These are phyloP conservation scores for Exobasidium rhododendri DNA, from an alignment of 1,284 basidiomycete species.

Conservation along the genomic window DNA sequence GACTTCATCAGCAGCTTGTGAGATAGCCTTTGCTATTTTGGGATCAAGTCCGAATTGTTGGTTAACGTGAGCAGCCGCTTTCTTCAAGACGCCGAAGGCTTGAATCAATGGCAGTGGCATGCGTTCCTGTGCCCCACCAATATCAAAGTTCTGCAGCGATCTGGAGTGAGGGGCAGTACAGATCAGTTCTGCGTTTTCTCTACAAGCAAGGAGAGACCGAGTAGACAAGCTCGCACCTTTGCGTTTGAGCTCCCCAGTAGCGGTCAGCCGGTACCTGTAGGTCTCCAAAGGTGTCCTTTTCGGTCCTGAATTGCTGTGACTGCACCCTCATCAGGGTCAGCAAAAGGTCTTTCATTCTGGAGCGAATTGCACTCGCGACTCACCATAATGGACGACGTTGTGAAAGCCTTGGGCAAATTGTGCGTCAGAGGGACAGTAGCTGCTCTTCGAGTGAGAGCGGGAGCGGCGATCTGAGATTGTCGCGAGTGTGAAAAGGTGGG, in stretches of 20 bases:
- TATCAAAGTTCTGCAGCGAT: conserved; percentile 90
- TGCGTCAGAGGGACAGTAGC: background rate
- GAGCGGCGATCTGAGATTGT: background rate
- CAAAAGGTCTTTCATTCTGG: too few relatives aligned
- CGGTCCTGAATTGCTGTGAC: conserved; percentile 9
- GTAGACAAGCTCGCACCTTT: conserved; percentile 67
- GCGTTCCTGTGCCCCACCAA: conserved; percentile 87
- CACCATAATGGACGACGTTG: background rate
- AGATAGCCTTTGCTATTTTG: conserved; percentile 83
- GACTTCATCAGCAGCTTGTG: conserved; percentile 92
- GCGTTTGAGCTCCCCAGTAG: conserved; percentile 99
- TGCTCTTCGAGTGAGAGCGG: background rate
- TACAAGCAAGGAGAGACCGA: too few relatives aligned
- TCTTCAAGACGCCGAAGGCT: conserved; percentile 96
- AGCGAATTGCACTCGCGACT: too few relatives aligned
- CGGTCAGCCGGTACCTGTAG: conserved; percentile 88
- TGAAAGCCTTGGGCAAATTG: background rate
- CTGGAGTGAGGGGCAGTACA: conserved; percentile 62
- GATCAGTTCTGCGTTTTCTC: background rate
- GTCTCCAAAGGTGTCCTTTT: conserved; percentile 78
- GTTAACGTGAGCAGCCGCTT: conserved; percentile 92
- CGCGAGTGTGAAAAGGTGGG: background rate
- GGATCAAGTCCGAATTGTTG: conserved; percentile 84
- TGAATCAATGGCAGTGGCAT: conserved; percentile 92
- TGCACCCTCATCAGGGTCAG: too few relatives aligned